Conservation (phyloP, 805 yeast genomes). For the Zygoascus biomembranicola region DNA sequence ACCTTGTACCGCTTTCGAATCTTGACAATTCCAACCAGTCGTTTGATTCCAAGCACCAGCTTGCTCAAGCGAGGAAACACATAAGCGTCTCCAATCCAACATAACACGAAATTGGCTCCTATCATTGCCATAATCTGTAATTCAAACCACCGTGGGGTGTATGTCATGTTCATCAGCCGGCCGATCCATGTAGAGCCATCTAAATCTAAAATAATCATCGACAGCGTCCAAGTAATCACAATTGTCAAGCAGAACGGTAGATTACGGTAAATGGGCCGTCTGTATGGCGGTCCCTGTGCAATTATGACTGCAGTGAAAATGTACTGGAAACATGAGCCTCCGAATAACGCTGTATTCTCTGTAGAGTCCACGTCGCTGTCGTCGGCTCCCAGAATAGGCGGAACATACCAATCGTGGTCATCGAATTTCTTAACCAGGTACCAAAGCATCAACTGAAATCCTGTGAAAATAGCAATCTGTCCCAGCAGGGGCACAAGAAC, state of each 20-base stretch:
- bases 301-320: conserved; percentile 75
- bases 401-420: conserved; percentile 57
- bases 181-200: conserved; percentile 50
- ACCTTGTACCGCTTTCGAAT: conserved; percentile 30
- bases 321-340: conserved; percentile 80
- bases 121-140: conserved; percentile 31
- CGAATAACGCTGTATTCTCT: conserved; percentile 82
- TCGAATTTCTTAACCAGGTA: conserved; percentile 37
- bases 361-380: conserved; percentile 75
- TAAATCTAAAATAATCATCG: conserved; percentile 19
- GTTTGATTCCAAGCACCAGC: conserved; percentile 12
- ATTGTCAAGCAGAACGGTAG: conserved; percentile 64
- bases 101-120: conserved; percentile 39
- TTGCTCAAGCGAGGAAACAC: conserved; percentile 37
- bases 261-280: conserved; percentile 62
- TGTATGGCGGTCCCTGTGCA: conserved; percentile 88
- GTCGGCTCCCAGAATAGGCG: conserved; percentile 73
- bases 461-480: conserved; percentile 53
- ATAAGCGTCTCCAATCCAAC: conserved; percentile 39
- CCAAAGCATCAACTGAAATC: conserved; percentile 70
- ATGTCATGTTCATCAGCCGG: conserved; percentile 65
- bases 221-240: conserved; percentile 33
- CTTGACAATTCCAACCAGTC: conserved; percentile 19
- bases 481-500: conserved; percentile 76
- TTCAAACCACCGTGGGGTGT: conserved; percentile 45